Base-by-base conservation (phyloP, 2,329 filamentous ascomycete genomes). In the Pestalotiopsis sp. region DNA sequence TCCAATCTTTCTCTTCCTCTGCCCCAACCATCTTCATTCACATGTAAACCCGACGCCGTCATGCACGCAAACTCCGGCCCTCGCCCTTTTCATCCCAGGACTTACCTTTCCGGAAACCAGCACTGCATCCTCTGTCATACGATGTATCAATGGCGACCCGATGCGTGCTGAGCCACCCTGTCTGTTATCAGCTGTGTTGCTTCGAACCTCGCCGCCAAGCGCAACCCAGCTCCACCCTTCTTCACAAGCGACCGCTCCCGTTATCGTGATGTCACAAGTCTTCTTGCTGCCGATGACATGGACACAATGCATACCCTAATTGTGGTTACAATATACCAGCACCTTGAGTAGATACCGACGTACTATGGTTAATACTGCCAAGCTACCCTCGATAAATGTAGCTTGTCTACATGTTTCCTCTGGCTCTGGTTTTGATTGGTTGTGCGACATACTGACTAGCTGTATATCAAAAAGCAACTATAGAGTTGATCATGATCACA, bases 21-120 rank as follows among this genome's bases (percentile, higher is more conserved):
- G 38, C 23, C n/a, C 13, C 25, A 62, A 36, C 31, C 59, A 36
- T 40, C 31, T 36, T 20, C 25, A 63, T 63, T 63, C 60, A 41
- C 60, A 38, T 63, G 60, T 38, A 41, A 27, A 23, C 60, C 36
- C 25, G 57, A 27, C 57, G 57, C 57, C 57, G 23, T 59, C n/a
- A 57, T 57, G 63, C 63, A 66, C 36, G 63, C n/a, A 25, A 45
- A 57, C 45, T 57, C 71, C 68, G 31, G 20, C 57, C 57, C 14
- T 27, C 57, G 23, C 23, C 25, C 20, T 59, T 36, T 59, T 11
- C 20, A 27, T 31, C 13, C 27, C 57, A 52, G 45, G 45, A 52
- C 45, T 52, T 52, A 52, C 45, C 45, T 52, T 52, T 23, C 17
- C 17, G 45, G 45, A 52, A 23, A 52, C 45, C 45, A 9, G 17